These are phyloP conservation scores for Lactarius evosmus DNA, from an alignment of 768 basidiomycete species.

Conservation along the genomic window DNA sequence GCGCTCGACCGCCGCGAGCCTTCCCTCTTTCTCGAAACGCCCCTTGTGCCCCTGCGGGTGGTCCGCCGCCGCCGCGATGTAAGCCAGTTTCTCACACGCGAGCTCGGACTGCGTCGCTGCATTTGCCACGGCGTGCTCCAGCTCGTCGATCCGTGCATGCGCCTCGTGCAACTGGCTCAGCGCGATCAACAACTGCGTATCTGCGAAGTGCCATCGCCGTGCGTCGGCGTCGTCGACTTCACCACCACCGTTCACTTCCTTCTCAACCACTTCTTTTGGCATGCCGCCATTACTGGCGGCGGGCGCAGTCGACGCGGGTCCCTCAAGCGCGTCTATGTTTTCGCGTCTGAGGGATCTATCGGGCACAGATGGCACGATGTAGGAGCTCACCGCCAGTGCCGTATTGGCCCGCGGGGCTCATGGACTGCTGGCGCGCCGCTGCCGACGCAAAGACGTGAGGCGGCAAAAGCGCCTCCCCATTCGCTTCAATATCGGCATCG, in stretches of 20 bases:
- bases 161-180: slow-evolving; percentile 15
- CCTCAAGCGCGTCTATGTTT: neutral
- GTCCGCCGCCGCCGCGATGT: neutral
- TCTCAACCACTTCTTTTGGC: no score
- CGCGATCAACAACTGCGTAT: slow-evolving; percentile 13
- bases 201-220: neutral
- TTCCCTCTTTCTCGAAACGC: slow-evolving; percentile 12
- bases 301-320: neutral
- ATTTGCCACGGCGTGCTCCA: slow-evolving; percentile 12
- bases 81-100: slow-evolving; percentile 21
- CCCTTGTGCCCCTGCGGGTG: neutral
- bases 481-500: neutral
- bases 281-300: no score
- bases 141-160: slow-evolving; percentile 18
- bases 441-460: neutral
- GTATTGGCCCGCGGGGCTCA: neutral
- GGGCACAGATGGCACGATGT: neutral
- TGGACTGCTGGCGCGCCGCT: neutral
- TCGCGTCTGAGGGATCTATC: neutral
- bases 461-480: neutral
- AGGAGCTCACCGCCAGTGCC: slow-evolving; percentile 6
- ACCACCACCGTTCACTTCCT: no score
- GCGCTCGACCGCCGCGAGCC: slow-evolving; percentile 4
- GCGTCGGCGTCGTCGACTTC: neutral
- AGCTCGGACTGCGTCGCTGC: slow-evolving; percentile 18